Conservation (phyloP, 1,139 yeast species). For the Geotrichum cucujoidarum region DNA sequence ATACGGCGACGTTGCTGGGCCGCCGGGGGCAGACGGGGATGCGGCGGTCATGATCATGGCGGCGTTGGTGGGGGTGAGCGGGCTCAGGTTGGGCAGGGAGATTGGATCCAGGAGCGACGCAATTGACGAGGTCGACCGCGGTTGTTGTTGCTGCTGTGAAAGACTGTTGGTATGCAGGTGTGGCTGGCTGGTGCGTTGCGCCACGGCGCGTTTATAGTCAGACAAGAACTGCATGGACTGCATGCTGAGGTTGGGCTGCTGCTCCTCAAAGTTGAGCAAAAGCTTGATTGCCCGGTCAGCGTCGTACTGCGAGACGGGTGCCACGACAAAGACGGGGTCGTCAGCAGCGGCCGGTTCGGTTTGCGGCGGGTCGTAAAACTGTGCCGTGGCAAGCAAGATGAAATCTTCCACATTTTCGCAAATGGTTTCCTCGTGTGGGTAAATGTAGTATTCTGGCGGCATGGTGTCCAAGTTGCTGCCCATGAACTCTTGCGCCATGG, state of each 20-base stretch:
- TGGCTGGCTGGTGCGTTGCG: background rate
- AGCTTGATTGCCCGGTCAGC: constrained; percentile 11
- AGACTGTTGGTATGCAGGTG: no score
- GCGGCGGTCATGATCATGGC: background rate
- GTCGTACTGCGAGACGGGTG: constrained; percentile 4
- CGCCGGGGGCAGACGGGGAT: no score
- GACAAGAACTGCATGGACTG: constrained; percentile 3
- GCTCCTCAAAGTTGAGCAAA: constrained; percentile 15
- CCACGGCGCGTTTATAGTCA: background rate
- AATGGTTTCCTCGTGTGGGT: constrained; percentile 14
- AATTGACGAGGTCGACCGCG: no score
- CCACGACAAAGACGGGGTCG: constrained; percentile 7
- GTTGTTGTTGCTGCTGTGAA: no score
- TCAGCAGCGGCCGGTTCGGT: no score
- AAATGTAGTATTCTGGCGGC: constrained; percentile 6
- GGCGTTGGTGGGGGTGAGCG: background rate
- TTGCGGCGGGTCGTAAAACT: constrained; percentile 15
- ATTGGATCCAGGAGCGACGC: constrained; percentile 1
- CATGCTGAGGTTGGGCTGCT: constrained; percentile 2
- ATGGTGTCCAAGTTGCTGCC: constrained; percentile 2
- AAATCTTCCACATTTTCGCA: constrained; percentile 16
- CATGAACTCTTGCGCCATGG: constrained; percentile 8
- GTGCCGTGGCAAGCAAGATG: constrained; percentile 17
- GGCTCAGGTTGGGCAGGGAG: background rate
- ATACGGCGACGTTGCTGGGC: no score